phyloP scores from a whole-genome alignment of 2,329 filamentous ascomycete species.

The Paradendryphiella salina region DNA sequence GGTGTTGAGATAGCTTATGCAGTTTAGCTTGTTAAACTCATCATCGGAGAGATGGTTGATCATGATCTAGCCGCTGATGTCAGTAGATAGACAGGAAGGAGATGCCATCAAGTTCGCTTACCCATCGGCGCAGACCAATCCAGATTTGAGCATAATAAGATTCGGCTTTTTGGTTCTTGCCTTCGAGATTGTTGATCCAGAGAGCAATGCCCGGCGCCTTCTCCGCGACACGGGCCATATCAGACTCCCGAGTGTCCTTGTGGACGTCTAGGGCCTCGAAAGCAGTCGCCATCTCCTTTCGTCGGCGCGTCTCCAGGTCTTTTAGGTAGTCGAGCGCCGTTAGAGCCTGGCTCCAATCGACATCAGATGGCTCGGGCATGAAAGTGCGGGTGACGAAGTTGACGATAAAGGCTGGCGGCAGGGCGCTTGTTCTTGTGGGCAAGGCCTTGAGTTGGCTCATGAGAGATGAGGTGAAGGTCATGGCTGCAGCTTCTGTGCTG shows the following conservation, averaged over 20 bases:
- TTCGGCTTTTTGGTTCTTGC: conserved; percentile 46
- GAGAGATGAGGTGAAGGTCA: conserved; percentile 56
- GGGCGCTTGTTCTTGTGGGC: conserved; percentile 62
- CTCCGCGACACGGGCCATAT: conserved; percentile 54
- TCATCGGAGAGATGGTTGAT: conserved; percentile 66
- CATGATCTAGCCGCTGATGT: conserved; percentile 53
- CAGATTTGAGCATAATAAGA: conserved; percentile 62
- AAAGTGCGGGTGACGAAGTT: conserved; percentile 65
- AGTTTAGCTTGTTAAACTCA: conserved; percentile 67
- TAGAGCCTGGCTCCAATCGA: conserved; percentile 68
- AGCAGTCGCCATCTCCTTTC: conserved; percentile 60
- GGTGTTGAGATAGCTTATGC: conserved; percentile 69
- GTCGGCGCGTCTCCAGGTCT: conserved; percentile 63
- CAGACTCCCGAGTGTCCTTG: conserved; percentile 51
- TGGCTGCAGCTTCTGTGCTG: conserved; percentile 45
- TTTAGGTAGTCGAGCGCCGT: conserved; percentile 68
- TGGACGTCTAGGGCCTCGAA: conserved; percentile 59
- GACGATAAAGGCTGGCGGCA: conserved; percentile 65
- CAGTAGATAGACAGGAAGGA: conserved; percentile 3
- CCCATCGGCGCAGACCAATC: conserved; percentile 65
- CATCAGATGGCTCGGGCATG: conserved; percentile 57
- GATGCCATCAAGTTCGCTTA: conserved; percentile 43
- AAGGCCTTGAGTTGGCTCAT: conserved; percentile 62
- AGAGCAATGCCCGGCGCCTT: conserved; percentile 59
- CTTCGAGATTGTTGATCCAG: conserved; percentile 59